phyloP scores from a whole-genome alignment of 129 eudicot genomes.

The Tagetes erecta region DNA sequence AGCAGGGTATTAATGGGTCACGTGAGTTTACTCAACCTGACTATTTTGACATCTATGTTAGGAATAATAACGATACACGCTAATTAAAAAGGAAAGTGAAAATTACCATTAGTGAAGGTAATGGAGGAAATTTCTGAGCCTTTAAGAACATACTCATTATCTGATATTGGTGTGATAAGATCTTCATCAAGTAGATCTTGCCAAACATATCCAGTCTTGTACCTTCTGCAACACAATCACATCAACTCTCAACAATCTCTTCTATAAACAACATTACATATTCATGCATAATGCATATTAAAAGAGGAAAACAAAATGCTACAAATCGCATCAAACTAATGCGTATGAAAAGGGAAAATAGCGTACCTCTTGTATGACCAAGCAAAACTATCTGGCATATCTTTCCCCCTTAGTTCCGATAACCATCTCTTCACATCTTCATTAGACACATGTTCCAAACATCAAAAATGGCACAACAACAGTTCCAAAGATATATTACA shows the following conservation, averaged over 20 bases:
- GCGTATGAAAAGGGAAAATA: neutral
- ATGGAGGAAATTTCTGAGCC: slow-evolving; percentile 57
- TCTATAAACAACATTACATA: neutral
- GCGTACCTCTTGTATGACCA: slow-evolving; percentile 98
- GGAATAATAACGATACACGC: neutral
- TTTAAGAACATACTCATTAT: slow-evolving; percentile 70
- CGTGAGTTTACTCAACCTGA: neutral
- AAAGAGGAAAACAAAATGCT: neutral
- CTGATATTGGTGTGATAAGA: slow-evolving; percentile 63
- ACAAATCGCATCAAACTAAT: no score
- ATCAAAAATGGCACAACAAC: neutral
- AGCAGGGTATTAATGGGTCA: neutral
- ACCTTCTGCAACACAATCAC: slow-evolving; percentile 40
- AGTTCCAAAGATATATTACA: neutral
- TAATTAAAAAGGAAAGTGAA: neutral
- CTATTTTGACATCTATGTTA: neutral
- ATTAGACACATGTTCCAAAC: neutral
- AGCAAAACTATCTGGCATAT: slow-evolving; percentile 73
- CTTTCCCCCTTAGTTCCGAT: slow-evolving; percentile 70
- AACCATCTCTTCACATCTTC: slow-evolving; percentile 73
- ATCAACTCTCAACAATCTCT: slow-evolving; percentile 2
- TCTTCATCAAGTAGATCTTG: slow-evolving; percentile 69
- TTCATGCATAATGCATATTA: slow-evolving; percentile 3
- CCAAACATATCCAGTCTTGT: slow-evolving; percentile 69
- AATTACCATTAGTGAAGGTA: slow-evolving; percentile 33